Base-by-base conservation (phyloP, 257 asterid species). In the Solanum verrucosum region DNA sequence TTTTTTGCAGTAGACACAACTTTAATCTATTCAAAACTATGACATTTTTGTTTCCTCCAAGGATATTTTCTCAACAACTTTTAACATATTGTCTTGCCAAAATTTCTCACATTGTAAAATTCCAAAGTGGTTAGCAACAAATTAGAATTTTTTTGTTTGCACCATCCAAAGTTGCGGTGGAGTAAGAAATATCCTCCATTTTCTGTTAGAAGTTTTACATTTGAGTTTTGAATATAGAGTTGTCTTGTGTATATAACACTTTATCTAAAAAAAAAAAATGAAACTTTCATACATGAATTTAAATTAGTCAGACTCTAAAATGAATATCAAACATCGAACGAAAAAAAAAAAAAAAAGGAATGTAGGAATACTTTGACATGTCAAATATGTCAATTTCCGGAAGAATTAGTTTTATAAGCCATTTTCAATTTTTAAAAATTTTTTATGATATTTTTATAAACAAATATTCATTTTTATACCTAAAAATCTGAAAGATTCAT, bases 241-340 rank as follows among this genome's bases (percentile, higher is more conserved):
- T 1, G 1, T 0, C 7, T 31, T 31, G 0, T 63, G 0, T 31
- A 31, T 35, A 7, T 15, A 70, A 7, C 0, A 1, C 1, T 31
- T 15, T 15, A 70, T 2, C 5, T 29, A 18, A 18, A 6, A 15
- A 18, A 16, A 6, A 15, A 31, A 0, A 0, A 9, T 4, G 1
- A 0, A 7, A 16, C 0, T 71, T 71, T 16, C 3, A 9, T 7
- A 3, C 6, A 31, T 1, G 1, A 31, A 16, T 71, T 16, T 4
- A 0, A 31, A 71, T 71, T 71, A 16, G 4, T 15, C n/a, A 16
- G 4, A 16, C 5, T 70, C 0, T 29, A 15, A 29, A 14, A 14
- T 7, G 0, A 15, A 71, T 15, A 31, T 31, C 3, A 71, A 2
- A 71, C 0, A 8, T 1, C 2, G 6, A 1, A 3, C 0, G 2